These are phyloP conservation scores for Taphrina flavorubra DNA, from an alignment of 1,139 yeast genomes.

Conservation along the genomic window DNA sequence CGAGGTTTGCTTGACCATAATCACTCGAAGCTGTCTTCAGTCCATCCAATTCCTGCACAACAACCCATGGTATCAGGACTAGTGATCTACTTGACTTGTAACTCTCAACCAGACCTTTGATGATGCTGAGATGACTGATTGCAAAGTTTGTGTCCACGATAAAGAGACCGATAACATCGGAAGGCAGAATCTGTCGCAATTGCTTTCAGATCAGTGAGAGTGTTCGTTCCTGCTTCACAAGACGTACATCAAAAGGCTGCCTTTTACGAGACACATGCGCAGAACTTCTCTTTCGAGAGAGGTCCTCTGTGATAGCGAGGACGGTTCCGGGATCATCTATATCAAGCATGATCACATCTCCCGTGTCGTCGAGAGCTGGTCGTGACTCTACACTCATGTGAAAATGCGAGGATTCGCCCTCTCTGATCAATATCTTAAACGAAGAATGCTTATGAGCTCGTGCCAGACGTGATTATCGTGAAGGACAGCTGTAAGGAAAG, in stretches of 20 bases:
- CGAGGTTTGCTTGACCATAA: slow-evolving; percentile 39
- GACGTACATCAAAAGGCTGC: slow-evolving; percentile 12
- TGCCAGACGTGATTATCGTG: no score
- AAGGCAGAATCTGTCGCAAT: slow-evolving; percentile 10
- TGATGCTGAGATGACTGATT: slow-evolving; percentile 64
- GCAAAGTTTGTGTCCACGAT: slow-evolving; percentile 81
- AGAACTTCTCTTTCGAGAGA: not conserved
- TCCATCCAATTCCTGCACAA: slow-evolving; percentile 78
- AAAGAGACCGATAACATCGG: slow-evolving; percentile 51
- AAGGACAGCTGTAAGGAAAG: no score
- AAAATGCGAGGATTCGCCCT: no score
- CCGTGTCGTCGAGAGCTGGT: slow-evolving; percentile 47
- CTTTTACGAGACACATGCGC: not conserved
- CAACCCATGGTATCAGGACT: slow-evolving; percentile 72
- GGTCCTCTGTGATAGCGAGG: slow-evolving; percentile 15
- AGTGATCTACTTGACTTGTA: slow-evolving; percentile 57
- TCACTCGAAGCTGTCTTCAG: slow-evolving; percentile 55
- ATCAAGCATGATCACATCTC: slow-evolving; percentile 45
- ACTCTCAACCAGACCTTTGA: slow-evolving; percentile 59
- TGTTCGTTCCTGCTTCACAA: not conserved
- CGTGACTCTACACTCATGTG: not conserved
- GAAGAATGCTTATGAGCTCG: no score
- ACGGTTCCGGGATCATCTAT: slow-evolving; percentile 38
- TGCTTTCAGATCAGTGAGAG: not conserved
- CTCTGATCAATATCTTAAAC: no score